These are phyloP conservation scores for Candida anglica DNA, from an alignment of 805 yeast genomes.

Conservation along the genomic window DNA sequence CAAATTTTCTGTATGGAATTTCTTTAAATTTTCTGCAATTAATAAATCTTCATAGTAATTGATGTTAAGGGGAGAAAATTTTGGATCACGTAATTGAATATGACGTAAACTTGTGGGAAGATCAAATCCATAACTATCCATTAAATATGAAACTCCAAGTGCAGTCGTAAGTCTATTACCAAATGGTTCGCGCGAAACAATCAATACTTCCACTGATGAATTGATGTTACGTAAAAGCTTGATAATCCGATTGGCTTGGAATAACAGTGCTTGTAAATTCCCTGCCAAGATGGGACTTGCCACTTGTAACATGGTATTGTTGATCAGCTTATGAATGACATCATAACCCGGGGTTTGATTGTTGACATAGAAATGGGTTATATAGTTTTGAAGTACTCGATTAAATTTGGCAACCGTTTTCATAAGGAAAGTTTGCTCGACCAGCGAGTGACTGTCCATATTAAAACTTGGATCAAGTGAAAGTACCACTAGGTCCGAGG, in stretches of 20 bases:
- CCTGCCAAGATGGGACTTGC: slow-evolving; percentile 35
- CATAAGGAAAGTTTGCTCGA: slow-evolving; percentile 15
- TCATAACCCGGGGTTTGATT: slow-evolving; percentile 25
- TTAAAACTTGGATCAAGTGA: slow-evolving; percentile 33
- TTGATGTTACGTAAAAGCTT: slow-evolving; percentile 32
- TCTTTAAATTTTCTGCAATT: slow-evolving; percentile 35
- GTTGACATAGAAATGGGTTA: slow-evolving; percentile 29
- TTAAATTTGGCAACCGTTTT: slow-evolving; percentile 27
- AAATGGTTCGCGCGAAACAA: slow-evolving; percentile 29
- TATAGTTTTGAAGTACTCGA: slow-evolving; percentile 33
- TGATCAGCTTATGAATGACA: slow-evolving; percentile 27
- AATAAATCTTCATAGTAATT: slow-evolving; percentile 37
- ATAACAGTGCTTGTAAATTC: slow-evolving; percentile 30
- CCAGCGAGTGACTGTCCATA: slow-evolving; percentile 11
- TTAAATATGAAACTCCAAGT: slow-evolving; percentile 31
- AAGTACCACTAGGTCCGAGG: slow-evolving; percentile 34
- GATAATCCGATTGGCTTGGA: slow-evolving; percentile 32
- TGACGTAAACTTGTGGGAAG: slow-evolving; percentile 23
- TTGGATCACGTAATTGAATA: slow-evolving; percentile 15
- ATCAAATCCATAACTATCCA: slow-evolving; percentile 37
- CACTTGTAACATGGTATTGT: slow-evolving; percentile 18
- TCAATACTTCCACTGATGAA: slow-evolving; percentile 23
- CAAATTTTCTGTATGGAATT: slow-evolving; percentile 31
- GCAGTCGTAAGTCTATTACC: slow-evolving; percentile 24
- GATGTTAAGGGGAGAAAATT: slow-evolving; percentile 18